Conservation (phyloP, 805 yeast species). For the Wickerhamiella kurtzmanii region DNA sequence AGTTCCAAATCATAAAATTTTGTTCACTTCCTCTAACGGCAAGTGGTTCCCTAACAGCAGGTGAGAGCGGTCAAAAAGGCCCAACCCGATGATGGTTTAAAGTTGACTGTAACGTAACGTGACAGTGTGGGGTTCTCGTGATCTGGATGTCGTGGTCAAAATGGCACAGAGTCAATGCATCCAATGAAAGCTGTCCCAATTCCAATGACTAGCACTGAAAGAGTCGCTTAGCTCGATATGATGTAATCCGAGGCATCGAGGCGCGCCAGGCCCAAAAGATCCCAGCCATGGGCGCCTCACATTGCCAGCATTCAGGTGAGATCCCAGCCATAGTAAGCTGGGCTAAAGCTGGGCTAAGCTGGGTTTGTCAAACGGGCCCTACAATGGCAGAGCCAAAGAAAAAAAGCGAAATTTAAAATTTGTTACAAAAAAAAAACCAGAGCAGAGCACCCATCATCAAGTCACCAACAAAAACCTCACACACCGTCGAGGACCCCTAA, state of each 20-base stretch:
- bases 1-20: no score
- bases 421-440: not conserved
- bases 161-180: no score
- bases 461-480: not conserved
- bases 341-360: not conserved
- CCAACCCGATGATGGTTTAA: not conserved
- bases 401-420: not conserved
- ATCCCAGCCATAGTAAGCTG: no score
- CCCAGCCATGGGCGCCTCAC: no score
- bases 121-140: no score
- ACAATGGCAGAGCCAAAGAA: not conserved
- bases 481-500: not conserved
- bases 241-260: no score
- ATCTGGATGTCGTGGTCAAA: no score
- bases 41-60: not conserved
- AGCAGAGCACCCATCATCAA: not conserved
- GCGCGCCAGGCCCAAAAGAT: no score
- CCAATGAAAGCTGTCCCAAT: not conserved
- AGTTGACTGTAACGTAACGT: no score
- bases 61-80: not conserved
- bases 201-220: not conserved
- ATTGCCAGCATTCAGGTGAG: no score
- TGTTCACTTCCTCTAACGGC: not conserved
- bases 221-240: no score
- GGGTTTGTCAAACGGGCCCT: no score